Conservation (phyloP, 1,284 basidiomycete species). For the Trichosporon sp. region DNA sequence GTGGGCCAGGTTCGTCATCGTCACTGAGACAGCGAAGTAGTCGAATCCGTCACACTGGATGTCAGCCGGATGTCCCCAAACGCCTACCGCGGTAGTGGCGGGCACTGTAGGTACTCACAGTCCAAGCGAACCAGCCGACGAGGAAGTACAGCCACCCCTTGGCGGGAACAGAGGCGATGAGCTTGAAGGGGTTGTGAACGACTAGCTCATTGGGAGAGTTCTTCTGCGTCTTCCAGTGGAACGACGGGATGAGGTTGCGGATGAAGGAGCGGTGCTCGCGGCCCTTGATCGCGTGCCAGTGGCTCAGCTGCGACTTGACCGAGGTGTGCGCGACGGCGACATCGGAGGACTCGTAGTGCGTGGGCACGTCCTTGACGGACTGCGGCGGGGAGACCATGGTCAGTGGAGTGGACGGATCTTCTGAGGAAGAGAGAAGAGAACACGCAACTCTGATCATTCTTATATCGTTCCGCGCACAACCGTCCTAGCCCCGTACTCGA, state of each 20-base stretch:
- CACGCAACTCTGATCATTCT: background rate
- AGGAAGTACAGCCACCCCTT: background rate
- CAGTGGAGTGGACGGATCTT: background rate
- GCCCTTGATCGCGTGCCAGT: background rate
- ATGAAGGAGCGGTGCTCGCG: background rate
- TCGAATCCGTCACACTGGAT: background rate
- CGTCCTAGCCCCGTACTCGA: too few relatives aligned
- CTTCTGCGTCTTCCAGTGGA: constrained; percentile 1
- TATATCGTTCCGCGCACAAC: background rate
- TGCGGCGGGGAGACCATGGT: background rate
- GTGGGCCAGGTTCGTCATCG: constrained; percentile 6
- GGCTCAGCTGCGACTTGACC: background rate
- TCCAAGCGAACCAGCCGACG: background rate
- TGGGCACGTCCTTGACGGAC: background rate
- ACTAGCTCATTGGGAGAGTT: background rate
- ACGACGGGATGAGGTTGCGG: background rate
- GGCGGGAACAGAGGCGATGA: background rate
- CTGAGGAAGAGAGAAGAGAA: background rate
- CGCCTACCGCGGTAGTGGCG: background rate
- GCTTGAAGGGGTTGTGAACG: background rate
- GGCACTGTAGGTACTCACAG: background rate
- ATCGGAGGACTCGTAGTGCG: background rate
- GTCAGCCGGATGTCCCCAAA: background rate
- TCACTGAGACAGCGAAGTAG: constrained; percentile 12
- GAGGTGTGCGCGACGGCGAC: background rate